Evolutionary conservation across 257 asterid species (phyloP).

Genomic region (Haberlea rhodopensis): DNA sequence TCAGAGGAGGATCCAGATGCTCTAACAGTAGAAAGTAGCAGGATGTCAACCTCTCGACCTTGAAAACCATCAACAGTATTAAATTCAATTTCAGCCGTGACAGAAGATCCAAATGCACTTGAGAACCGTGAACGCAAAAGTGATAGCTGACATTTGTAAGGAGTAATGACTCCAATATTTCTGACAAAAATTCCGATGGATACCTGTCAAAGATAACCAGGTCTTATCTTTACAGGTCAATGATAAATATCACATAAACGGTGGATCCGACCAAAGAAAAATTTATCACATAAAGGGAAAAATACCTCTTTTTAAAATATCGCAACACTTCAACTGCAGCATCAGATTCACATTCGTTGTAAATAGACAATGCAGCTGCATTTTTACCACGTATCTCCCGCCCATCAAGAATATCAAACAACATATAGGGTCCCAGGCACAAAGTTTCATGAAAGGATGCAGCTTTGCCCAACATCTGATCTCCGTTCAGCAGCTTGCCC

Average conservation of each 20-base stretch:
- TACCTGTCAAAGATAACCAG: constrained; percentile 47
- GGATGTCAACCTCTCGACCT: constrained; percentile 95
- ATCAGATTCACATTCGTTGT: constrained; percentile 86
- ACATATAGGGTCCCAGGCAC: constrained; percentile 85
- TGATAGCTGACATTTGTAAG: constrained; percentile 80
- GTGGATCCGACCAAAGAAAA: too few species aligned
- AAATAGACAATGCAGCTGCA: constrained; percentile 65
- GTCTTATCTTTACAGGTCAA: constrained; percentile 22
- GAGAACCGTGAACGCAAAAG: constrained; percentile 76
- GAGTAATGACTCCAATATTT: constrained; percentile 88
- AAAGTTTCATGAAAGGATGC: constrained; percentile 75
- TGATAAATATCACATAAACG: constrained; percentile 22
- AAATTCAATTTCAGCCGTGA: constrained; percentile 80
- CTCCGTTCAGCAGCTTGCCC: constrained; percentile 88
- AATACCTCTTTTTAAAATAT: constrained; percentile 67
- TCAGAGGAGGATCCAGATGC: constrained; percentile 62
- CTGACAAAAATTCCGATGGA: constrained; percentile 74
- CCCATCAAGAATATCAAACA: constrained; percentile 88
- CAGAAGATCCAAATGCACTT: constrained; percentile 79
- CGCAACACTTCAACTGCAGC: constrained; percentile 84
- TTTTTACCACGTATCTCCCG: constrained; percentile 80
- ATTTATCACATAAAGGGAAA: constrained; percentile 19
- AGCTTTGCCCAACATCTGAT: constrained; percentile 51
- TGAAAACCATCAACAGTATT: constrained; percentile 98
- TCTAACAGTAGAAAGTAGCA: constrained; percentile 91